These are phyloP conservation scores for Akanthomyces dipterigenus DNA, from an alignment of 2,329 filamentous ascomycete genomes.

Conservation along the genomic window DNA sequence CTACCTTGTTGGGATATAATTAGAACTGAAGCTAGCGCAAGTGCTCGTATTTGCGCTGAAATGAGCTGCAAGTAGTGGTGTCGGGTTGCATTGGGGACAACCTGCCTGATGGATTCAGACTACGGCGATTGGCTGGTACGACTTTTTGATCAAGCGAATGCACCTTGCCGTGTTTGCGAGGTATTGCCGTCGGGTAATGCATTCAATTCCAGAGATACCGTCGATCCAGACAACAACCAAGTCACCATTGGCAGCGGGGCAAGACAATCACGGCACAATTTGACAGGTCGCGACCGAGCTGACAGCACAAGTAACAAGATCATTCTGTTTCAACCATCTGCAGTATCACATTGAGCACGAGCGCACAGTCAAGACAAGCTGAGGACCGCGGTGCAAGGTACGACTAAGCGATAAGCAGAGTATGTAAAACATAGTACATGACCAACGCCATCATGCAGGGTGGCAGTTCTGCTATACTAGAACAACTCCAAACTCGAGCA, in stretches of 20 bases:
- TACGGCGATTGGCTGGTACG: not conserved
- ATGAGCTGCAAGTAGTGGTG: not conserved
- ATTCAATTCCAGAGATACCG: too few relatives aligned
- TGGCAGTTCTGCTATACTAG: not conserved
- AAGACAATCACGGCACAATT: too few relatives aligned
- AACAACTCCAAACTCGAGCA: not conserved
- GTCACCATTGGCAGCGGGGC: too few relatives aligned
- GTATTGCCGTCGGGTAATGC: not conserved
- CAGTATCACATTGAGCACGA: too few relatives aligned
- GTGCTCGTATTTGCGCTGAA: conserved; percentile 4
- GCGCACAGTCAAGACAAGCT: too few relatives aligned
- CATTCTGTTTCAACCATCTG: too few relatives aligned
- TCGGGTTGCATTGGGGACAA: not conserved
- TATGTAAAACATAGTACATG: not conserved
- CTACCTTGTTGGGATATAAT: not conserved
- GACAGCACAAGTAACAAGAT: too few relatives aligned
- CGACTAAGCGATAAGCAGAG: not conserved
- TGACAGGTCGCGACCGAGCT: too few relatives aligned
- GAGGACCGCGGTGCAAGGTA: not conserved
- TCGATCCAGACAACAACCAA: too few relatives aligned
- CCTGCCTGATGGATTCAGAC: not conserved
- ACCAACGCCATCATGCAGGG: not conserved
- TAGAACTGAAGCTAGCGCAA: not conserved
- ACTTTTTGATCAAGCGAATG: not conserved
- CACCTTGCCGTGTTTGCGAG: not conserved